Evolutionary conservation across 2,329 filamentous ascomycete species (phyloP), one percentile per base, ranked within the genome.

Genomic region (Chrysoporthe deuterocubensis): DNA sequence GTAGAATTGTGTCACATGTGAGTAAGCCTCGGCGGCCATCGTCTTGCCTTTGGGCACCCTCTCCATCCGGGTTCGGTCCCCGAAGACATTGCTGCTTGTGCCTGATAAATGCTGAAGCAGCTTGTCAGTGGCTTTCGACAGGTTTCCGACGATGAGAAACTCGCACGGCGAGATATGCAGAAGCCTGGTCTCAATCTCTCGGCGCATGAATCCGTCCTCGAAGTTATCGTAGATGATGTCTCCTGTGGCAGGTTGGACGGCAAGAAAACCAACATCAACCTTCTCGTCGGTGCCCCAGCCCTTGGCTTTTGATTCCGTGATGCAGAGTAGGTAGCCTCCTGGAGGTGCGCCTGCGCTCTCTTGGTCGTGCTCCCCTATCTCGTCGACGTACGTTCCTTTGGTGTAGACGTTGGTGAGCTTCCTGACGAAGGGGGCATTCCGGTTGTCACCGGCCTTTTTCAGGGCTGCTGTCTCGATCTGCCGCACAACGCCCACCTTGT

Each of bases 391-490:
- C 2, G 96, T 99, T 56, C 94, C 96, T 78, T 98, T 99, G 9
- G 96, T 99, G 80, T 99, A 99, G 7, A 99, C 85, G 75, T 97
- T 97, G 18, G 96, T 98, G 74, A 99, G 88, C 74, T 97, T 96
- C 46, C 96, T 89, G 48, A 93, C 88, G 74, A 99, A 99, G 0
- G 96, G 94, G 0, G 94, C 88, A 75, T 97, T 97, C 67, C 93
- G 89, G 78, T 98, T 99, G 76, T 97, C 94, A 57, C 96, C 95
- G 1, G 89, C 96, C 71, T 97, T 97, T 78, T 99, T 99, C 69
- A 99, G 82, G 0, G 96, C 96, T 2, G 96, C 96, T 0, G 96
- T 99, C 79, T 99, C 96, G 40, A 97, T 84, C 79, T 99, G 96
- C 40, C 95, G 87, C 11, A 99, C 95, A 3, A 99, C 92, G 21